Base-by-base conservation (phyloP, 1,284 basidiomycete species). In the Bondarzewia mesenterica region DNA sequence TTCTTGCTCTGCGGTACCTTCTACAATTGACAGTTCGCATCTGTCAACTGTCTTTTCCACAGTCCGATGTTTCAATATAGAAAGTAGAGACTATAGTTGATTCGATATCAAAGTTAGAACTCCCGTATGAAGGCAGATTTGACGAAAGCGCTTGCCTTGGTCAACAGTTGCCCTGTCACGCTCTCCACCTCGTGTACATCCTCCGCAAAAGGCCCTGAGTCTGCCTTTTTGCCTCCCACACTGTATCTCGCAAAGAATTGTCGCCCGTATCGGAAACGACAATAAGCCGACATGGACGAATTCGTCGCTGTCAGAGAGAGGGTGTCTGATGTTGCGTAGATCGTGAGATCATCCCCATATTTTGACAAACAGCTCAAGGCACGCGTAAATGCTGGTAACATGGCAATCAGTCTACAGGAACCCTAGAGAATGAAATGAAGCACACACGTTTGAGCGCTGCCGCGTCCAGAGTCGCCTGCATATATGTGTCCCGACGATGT, bases 281-380 rank as follows among this genome's bases (percentile, higher is more conserved):
- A 83, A 57, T 85, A 90, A 7, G 88, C 87, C 23, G 88, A 85
- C 58, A 82, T 77, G 6, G 87, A 81, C 1, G 80, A 79, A 61
- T 89, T 90, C 21, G 85, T 86, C 2, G 82, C 69, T 41, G 83
- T 85, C 25, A 91, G 60, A 7, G 80, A 73, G 21, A 90, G 61
- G 21, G 67, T 65, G 26, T 84, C 79, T 1, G 70, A 60, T 7
- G 77, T 76, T 5, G 82, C 85, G 52, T 80, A 74, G 40, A 91
- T 73, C 26, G 76, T 72, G 43, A 90, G 67, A 52, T 89, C 85
- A 51, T 90, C 88, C 42, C 88, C 85, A 60, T 88, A 90, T 66
- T 76, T 80, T 35, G 86, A 81, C 42, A 90, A 70, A 62, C 88
- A 90, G 7, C 74, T 70, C 42, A 90, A 65, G 7, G 83, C 80